A percentile compares a stretch with the other conserved stretches of the same genome.
Evolutionary conservation across 176 grass and related monocot species (phyloP).

Genomic region (Melocanna baccifera): DNA sequence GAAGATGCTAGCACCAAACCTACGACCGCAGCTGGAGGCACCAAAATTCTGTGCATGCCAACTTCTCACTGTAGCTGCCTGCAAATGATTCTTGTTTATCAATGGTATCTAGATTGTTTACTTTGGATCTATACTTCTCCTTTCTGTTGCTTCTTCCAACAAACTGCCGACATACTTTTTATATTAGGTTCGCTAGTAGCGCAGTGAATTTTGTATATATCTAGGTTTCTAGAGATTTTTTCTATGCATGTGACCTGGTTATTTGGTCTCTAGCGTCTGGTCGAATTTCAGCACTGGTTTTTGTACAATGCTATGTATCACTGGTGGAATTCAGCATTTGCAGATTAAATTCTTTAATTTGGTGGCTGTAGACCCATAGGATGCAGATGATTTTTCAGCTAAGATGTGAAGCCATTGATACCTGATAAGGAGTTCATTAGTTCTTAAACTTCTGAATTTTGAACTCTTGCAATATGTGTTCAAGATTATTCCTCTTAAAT

Average conservation of each 20-base stretch:
- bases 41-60: background rate
- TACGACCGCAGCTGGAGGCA: background rate
- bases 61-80: background rate
- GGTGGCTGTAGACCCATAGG: background rate
- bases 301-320: background rate
- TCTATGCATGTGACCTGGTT: background rate
- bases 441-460: background rate
- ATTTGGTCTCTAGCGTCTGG: background rate
- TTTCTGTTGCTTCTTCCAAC: background rate
- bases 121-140: background rate
- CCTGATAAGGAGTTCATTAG: background rate
- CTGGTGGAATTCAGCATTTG: background rate
- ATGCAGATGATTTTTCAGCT: background rate
- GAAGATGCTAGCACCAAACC: background rate
- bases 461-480: background rate
- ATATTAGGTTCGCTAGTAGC: background rate
- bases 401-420: background rate
- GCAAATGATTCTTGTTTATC: background rate
- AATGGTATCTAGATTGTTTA: background rate
- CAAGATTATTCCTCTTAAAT: background rate
- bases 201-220: background rate
- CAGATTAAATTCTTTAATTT: background rate
- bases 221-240: background rate
- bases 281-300: background rate
- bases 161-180: constrained; percentile 1